A percentile compares a stretch with the other conserved stretches of the same genome.
These are phyloP conservation scores for Picea engelmannii DNA, from an alignment of 83 land plant genomes.

Conservation along the genomic window DNA sequence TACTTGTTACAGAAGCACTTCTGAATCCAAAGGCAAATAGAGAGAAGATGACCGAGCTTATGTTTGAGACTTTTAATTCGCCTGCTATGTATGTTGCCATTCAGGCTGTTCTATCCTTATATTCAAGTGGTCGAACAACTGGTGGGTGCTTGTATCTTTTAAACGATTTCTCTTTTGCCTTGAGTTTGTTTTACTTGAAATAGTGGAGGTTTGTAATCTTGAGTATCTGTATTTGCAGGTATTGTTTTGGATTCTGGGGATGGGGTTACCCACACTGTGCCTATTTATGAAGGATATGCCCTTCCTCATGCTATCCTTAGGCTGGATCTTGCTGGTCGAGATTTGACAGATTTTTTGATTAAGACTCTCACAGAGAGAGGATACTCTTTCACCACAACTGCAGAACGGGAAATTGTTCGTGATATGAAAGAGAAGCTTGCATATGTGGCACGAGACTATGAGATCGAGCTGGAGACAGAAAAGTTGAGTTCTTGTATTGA, in stretches of 20 bases:
- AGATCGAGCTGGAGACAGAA: constrained; percentile 39
- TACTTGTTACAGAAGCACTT: constrained; percentile 22
- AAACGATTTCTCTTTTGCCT: not conserved
- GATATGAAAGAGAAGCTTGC: constrained; percentile 24
- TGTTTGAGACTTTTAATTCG: constrained; percentile 24
- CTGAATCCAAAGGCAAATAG: constrained; percentile 31
- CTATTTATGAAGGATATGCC: constrained; percentile 45
- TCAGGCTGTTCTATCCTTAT: constrained; percentile 35
- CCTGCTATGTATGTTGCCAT: constrained; percentile 40
- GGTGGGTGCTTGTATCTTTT: constrained; percentile 12
- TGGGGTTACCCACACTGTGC: constrained; percentile 47
- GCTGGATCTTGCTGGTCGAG: constrained; percentile 43
- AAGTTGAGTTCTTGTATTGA: constrained; percentile 43
- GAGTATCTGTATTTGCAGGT: constrained; percentile 19
- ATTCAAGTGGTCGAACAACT: constrained; percentile 37
- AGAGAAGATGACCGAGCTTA: constrained; percentile 22
- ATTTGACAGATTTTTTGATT: constrained; percentile 29
- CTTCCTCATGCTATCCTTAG: constrained; percentile 54
- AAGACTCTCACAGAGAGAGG: constrained; percentile 60
- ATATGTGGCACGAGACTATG: constrained; percentile 27
- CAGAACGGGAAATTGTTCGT: constrained; percentile 38
- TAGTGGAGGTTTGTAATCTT: not conserved
- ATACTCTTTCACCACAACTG: constrained; percentile 60
- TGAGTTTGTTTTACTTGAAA: no score
- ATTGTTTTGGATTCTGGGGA: constrained; percentile 57